These are phyloP conservation scores for Kodamaea sp. DNA, from an alignment of 1,139 yeast genomes.

Conservation along the genomic window DNA sequence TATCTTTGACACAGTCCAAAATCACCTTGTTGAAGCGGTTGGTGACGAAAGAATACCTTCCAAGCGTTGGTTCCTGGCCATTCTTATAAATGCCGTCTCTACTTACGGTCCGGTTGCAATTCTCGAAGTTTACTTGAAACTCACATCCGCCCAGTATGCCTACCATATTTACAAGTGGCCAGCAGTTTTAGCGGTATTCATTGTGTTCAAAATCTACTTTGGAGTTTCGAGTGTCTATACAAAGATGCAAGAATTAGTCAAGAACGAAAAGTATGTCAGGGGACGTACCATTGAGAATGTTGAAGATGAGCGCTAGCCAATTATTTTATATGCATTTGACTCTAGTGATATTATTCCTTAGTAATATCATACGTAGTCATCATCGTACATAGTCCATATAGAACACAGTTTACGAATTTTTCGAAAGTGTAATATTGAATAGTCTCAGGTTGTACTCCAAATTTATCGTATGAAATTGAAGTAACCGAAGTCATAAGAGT, in stretches of 20 bases:
- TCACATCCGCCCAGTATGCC: not conserved
- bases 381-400: no score
- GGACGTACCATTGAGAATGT: conserved; percentile 64
- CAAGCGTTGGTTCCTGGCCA: conserved; percentile 8
- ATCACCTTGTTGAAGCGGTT: not conserved
- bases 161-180: conserved; percentile 6
- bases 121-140: not conserved
- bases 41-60: not conserved
- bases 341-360: no score
- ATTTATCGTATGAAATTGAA: no score
- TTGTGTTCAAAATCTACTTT: conserved; percentile 12
- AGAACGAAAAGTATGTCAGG: conserved; percentile 59
- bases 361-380: no score
- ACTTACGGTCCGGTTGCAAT: conserved; percentile 19
- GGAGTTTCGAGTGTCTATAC: conserved; percentile 16
- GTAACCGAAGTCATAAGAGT: no score
- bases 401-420: no score
- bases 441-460: no score
- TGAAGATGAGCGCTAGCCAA: no score
- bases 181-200: conserved; percentile 15
- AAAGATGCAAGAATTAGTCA: conserved; percentile 47
- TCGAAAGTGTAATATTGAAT: no score
- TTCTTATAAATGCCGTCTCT: conserved; percentile 14
- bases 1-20: not conserved
- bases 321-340: no score